Base-by-base conservation (phyloP, 805 yeast species). In the Saccharomyces jurei region DNA sequence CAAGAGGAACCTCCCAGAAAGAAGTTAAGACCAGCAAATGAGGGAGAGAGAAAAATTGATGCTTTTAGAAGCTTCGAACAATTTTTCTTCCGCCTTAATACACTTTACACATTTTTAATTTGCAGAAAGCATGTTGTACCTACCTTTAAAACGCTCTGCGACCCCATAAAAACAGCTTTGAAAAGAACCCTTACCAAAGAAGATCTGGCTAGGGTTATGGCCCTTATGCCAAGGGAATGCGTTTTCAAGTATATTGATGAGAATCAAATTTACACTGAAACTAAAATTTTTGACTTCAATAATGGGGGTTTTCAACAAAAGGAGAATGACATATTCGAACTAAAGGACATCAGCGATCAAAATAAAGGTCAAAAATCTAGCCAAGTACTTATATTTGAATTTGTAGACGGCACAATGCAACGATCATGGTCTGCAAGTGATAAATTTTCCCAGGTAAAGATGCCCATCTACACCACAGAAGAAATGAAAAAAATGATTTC, bases 161-260 rank as follows among this genome's bases (percentile, higher is more conserved):
- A 74, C 14, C 80, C 86, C 0, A 80, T 81, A 8, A 81, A 80
- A 54, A 74, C 73, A 49, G 75, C 77, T 2, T 66, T 83, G 3
- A 71, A 71, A n/a, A 63, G 82, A 26, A 69, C 69, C 6, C 62
- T 81, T 14, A 71, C 75, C 1, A 63, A 70, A 10, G 69, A 74
- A 9, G 96, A 89, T 66, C 76, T 86, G 36, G 87, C 95, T 1
- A 75, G 77, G 54, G 76, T 91, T 31, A 79, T 76, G 48, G 77
- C 73, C 8, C 63, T 90, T 6, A 66, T 87, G 1, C 96, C 96
- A 0, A 73, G 78, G 28, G 92, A 87, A 50, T 80, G 87, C 11
- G 72, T 82, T 1, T 83, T 84, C 62, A 87, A 82, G 51, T 91
- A 87, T 66, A 83, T 86, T 48, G 96, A 91, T 66, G 89, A 86